A percentile compares a stretch with the other conserved stretches of the same genome.
Evolutionary conservation across 768 basidiomycete genomes (phyloP).

Genomic region (Leccinum pellstonianum): DNA sequence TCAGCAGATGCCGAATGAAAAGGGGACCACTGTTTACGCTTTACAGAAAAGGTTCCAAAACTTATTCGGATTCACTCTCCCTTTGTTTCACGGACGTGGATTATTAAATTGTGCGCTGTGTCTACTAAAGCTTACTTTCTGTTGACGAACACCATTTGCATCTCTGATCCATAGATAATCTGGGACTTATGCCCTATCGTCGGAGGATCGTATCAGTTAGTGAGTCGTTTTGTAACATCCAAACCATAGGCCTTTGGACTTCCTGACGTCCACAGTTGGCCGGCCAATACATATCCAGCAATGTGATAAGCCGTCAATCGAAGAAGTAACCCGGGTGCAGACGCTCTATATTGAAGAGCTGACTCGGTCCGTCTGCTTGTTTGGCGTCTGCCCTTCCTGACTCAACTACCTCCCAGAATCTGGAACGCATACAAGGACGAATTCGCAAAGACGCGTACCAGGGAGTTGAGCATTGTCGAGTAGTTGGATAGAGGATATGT

Average conservation of each 20-base stretch:
- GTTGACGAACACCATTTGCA: background rate
- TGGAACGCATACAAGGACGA: conserved; percentile 96
- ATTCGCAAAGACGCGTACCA: conserved; percentile 79
- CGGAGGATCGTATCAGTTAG: conserved; percentile 94
- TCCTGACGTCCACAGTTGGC: conserved; percentile 57
- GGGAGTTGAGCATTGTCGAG: conserved; percentile 77
- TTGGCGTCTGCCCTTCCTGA: conserved; percentile 8
- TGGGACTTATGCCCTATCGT: conserved; percentile 95
- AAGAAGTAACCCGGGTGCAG: conserved; percentile 79
- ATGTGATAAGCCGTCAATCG: conserved; percentile 76
- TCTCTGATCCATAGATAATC: conserved; percentile 64
- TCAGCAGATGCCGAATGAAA: conserved; percentile 94
- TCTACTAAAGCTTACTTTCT: background rate
- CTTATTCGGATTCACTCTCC: conserved; percentile 93
- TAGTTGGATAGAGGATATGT: conserved; percentile 28
- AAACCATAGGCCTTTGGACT: background rate
- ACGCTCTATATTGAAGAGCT: conserved; percentile 89
- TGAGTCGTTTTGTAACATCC: conserved; percentile 45
- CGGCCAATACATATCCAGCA: conserved; percentile 79
- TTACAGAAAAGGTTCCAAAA: conserved; percentile 91
- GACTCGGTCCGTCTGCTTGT: conserved; percentile 59
- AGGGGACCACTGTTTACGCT: conserved; percentile 82
- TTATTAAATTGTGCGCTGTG: conserved; percentile 81
- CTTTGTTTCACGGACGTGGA: conserved; percentile 96
- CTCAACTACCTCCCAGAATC: conserved; percentile 51